Base-by-base conservation (phyloP, 1,139 yeast genomes). In the Kluyveromyces sp. region DNA sequence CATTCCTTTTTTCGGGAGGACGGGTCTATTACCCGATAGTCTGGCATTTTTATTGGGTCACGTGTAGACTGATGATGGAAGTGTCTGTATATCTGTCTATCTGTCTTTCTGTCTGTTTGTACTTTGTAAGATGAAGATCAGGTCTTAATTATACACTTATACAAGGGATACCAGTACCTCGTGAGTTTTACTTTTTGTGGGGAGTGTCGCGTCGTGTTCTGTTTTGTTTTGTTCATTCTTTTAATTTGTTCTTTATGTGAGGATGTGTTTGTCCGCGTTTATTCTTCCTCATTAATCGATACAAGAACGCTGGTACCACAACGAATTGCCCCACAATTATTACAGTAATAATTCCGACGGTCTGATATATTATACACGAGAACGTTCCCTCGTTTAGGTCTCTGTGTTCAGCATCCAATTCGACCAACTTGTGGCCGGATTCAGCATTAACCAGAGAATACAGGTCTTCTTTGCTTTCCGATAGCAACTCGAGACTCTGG, bases 291-390 rank as follows among this genome's bases (percentile, higher is more conserved):
- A 36, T 2, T 21, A 25, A 36, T 15, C 15, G 15, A 29, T 28
- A 30, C 25, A 29, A 7, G 33, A 41, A 26, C 25, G 25, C n/a
- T 7, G 45, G 45, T 7, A 43, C 28, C 7, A 48, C 34, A 25
- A 49, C 7, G 2, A 49, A 21, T 34, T 52, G 48, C 7, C 34
- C 25, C 3, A 31, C 34, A 7, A 49, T 26, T 7, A 50, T 42
- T 2, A 41, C 41, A 3, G 42, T n/a, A 4, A 48, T 43, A 25
- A 49, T 47, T 4, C 41, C 27, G 7, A 43, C 37, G 25, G 48
- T 35, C 15, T 49, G 43, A 34, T 46, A 52, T 29, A 53, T 28
- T 21, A 53, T 34, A 47, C 50, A 47, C 10, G 45, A 40, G 39
- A 40, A 49, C 21, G 42, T 33, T 4, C 37, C 33, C 34, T 51